Base-by-base conservation (phyloP, 805 yeast species). In the Grigorovia transvaalensis region DNA sequence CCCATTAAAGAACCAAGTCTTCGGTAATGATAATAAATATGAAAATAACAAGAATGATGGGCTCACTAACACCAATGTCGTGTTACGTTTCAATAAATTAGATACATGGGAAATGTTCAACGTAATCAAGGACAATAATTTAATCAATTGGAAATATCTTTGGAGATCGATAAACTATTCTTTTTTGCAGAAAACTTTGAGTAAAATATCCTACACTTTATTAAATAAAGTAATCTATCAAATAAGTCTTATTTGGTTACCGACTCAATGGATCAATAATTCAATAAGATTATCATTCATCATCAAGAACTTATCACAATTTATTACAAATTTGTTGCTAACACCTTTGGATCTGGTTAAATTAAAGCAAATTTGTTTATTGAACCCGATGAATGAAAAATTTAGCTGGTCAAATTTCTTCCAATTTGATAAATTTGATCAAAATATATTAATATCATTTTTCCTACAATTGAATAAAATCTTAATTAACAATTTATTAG, bases 331-430 rank as follows among this genome's bases (percentile, higher is more conserved):
- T 1, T 65, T 88, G 9, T 58, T 86, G 1, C 72, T 93, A 47
- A 78, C 90, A 50, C 97, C 97, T 1, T 67, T 91, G 47, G 95
- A 87, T 58, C 71, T 90, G 50, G 84, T 91, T 40, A 80, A 89
- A 55, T 89, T 58, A 78, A 88, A 9, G 84, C 95, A 0, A 17
- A 47, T 8, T 18, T 23, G n/a, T 12, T 4, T 23, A 23, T 27
- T 38, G 42, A 13, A 15, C 38, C 38, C 38, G 8, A 8, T 33
- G 8, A 8, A n/a, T 30, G 19, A 18, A 13, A 23, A 12, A 17
- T 8, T 45, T 8, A 11, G 27, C 13, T 45, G 38, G 33, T 13
- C n/a, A 15, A n/a, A 23, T 9, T 30, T 13, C n/a, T 23, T 27
- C 8, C 35, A 27, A 17, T 23, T 45, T 9, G 17, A 46, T 9